These are phyloP conservation scores for Tarenaya hassleriana DNA, from an alignment of 345 rosid genomes.

Conservation along the genomic window DNA sequence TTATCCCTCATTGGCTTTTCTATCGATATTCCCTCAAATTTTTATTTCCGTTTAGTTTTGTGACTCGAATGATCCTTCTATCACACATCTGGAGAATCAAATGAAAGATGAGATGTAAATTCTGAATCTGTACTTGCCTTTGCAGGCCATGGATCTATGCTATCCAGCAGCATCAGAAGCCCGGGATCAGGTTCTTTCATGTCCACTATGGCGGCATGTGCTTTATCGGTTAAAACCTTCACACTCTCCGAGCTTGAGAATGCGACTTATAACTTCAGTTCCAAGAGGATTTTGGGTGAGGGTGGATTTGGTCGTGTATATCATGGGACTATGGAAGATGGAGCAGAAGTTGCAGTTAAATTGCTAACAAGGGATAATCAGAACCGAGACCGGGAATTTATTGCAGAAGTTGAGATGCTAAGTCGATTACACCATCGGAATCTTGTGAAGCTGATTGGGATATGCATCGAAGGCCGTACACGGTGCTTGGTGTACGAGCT, in stretches of 20 bases:
- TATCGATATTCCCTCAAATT: constrained; percentile 3
- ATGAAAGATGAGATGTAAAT: neutral
- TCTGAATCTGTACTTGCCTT: constrained; percentile 13
- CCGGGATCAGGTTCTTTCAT: constrained; percentile 62
- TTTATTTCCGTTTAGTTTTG: too few species aligned
- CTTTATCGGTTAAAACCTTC: constrained; percentile 79
- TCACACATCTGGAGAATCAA: too few species aligned
- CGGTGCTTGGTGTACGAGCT: constrained; percentile 95
- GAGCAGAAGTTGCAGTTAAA: constrained; percentile 87
- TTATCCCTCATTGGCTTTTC: constrained; percentile 13
- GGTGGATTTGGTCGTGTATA: constrained; percentile 99
- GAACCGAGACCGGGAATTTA: constrained; percentile 88
- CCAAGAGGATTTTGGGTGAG: constrained; percentile 80
- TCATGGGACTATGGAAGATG: constrained; percentile 72
- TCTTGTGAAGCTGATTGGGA: constrained; percentile 91
- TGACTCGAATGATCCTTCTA: too few species aligned
- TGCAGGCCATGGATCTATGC: constrained; percentile 57
- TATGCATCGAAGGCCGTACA: constrained; percentile 81
- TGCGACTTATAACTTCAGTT: constrained; percentile 88
- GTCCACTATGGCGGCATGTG: constrained; percentile 77
- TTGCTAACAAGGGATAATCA: constrained; percentile 80
- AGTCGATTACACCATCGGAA: constrained; percentile 99
- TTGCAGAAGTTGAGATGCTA: constrained; percentile 98
- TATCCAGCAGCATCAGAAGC: constrained; percentile 68
- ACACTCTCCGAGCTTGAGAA: constrained; percentile 65